A percentile compares a stretch with the other conserved stretches of the same genome.
Evolutionary conservation across 768 basidiomycete genomes (phyloP).

Genomic region (Cyathus striatus): DNA sequence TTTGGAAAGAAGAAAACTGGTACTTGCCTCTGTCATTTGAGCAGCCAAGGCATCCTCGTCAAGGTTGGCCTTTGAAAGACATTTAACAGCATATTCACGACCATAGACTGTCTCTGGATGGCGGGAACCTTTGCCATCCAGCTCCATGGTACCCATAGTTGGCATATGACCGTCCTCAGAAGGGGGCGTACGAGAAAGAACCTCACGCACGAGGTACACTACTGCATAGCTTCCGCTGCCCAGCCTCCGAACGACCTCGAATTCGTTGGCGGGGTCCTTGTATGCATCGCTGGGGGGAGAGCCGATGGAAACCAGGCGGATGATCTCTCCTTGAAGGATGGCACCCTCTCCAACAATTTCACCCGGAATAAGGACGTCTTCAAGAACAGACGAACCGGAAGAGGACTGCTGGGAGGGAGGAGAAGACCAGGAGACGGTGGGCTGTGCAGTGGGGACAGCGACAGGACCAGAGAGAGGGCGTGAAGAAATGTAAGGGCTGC

Average conservation of each 20-base stretch:
- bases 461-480: slow-evolving; percentile 23
- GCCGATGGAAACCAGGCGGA: slow-evolving; percentile 52
- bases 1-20: slow-evolving; percentile 4
- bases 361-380: slow-evolving; percentile 67
- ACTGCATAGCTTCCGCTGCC: slow-evolving; percentile 92
- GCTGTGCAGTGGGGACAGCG: slow-evolving; percentile 16
- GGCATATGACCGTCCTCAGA: slow-evolving; percentile 57
- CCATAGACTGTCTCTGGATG: slow-evolving; percentile 53
- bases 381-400: slow-evolving; percentile 34
- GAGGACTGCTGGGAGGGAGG: slow-evolving; percentile 26
- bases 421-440: slow-evolving; percentile 16
- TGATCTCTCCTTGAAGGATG: slow-evolving; percentile 58
- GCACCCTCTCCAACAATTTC: slow-evolving; percentile 71
- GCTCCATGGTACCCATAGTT: slow-evolving; percentile 49
- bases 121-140: slow-evolving; percentile 32
- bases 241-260: slow-evolving; percentile 81
- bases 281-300: slow-evolving; percentile 27
- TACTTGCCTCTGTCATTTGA: slow-evolving; percentile 83
- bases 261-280: slow-evolving; percentile 53
- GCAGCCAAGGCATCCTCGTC: slow-evolving; percentile 82
- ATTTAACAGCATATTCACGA: slow-evolving; percentile 91
- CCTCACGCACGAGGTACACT: slow-evolving; percentile 86
- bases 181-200: slow-evolving; percentile 41
- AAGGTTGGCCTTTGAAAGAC: slow-evolving; percentile 90
- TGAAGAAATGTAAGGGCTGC: slow-evolving; percentile 34